Evolutionary conservation across 352 stramenopile species (phyloP), one percentile per base, ranked within the genome.

Genomic region (Phytophthora cryptogea): DNA sequence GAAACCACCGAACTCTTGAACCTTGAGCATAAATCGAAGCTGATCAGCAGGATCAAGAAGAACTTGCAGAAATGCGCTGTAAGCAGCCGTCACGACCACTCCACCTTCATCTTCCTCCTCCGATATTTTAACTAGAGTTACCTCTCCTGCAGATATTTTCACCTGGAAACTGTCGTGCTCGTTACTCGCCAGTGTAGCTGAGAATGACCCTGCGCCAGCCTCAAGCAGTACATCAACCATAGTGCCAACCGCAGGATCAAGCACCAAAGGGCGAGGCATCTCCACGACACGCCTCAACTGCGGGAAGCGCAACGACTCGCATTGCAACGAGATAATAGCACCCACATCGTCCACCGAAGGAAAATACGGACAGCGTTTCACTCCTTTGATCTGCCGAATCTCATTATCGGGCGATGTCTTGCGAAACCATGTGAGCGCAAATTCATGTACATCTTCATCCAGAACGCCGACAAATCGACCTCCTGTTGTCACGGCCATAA

Each of bases 121-220:
- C 5, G 85, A 90, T 39, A 92, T 78, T 56, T 94, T 94, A 5
- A 87, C 58, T 14, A 94, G 55, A 31, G 55, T 68, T 13, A 94
- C 78, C 0, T 56, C 51, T 5, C 84, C 72, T 0, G 73, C 48
- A 0, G 62, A 67, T 32, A 94, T 94, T 52, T 90, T 91, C 48
- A 94, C 64, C 56, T 94, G 85, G 64, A 94, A 94, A 33, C 78
- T 92, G 42, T 94, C 85, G 43, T 76, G 56, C 41, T 94, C 85
- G 33, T 90, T 90, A 58, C 79, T 92, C 4, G 80, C 79, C 14
- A 94, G 56, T 8, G 85, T 94, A 14, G 85, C 85, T 1, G 85
- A 94, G 50, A 94, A 94, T 8, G 83, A 86, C 0, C 83, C 85
- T 0, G 71, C 77, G 0, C 80, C 79, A 13, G 85, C 82, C 53